phyloP scores from a whole-genome alignment of 2,329 filamentous ascomycete genomes.

The Ascochyta koolunga region DNA sequence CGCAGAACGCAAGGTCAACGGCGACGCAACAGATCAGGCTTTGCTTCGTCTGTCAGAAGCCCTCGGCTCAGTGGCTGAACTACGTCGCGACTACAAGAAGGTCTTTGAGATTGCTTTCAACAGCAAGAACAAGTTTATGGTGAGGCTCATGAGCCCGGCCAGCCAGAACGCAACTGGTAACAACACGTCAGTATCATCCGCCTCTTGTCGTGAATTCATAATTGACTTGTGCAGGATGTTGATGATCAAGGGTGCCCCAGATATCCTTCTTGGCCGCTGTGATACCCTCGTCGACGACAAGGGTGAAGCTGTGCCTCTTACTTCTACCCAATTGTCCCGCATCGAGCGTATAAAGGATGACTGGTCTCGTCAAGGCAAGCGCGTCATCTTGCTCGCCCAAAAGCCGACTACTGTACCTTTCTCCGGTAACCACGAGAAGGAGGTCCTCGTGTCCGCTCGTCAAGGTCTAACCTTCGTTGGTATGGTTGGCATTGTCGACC shows the following conservation, averaged over 20 bases:
- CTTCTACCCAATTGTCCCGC: constrained; percentile 50
- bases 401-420: constrained; percentile 57
- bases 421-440: constrained; percentile 62
- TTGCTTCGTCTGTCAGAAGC: constrained; percentile 73
- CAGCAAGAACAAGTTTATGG: constrained; percentile 84
- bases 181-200: constrained; percentile 23
- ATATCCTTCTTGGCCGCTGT: constrained; percentile 72
- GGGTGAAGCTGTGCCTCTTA: constrained; percentile 59
- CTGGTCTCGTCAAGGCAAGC: constrained; percentile 72
- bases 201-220: not conserved
- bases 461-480: constrained; percentile 60
- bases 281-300: constrained; percentile 61
- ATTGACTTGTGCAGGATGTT: constrained; percentile 52
- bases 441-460: constrained; percentile 61
- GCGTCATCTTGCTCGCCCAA: constrained; percentile 70
- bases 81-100: constrained; percentile 68
- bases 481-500: constrained; percentile 66
- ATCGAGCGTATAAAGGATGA: constrained; percentile 68
- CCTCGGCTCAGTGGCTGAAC: constrained; percentile 64
- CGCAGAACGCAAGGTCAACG: constrained; percentile 68
- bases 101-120: constrained; percentile 71
- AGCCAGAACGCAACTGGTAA: constrained; percentile 37
- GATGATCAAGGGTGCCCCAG: constrained; percentile 81
- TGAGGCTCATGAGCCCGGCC: constrained; percentile 62
- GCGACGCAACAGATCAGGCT: constrained; percentile 78